Evolutionary conservation across 176 grass and related monocot genomes (phyloP).

Genomic region (Triticum turgidum): DNA sequence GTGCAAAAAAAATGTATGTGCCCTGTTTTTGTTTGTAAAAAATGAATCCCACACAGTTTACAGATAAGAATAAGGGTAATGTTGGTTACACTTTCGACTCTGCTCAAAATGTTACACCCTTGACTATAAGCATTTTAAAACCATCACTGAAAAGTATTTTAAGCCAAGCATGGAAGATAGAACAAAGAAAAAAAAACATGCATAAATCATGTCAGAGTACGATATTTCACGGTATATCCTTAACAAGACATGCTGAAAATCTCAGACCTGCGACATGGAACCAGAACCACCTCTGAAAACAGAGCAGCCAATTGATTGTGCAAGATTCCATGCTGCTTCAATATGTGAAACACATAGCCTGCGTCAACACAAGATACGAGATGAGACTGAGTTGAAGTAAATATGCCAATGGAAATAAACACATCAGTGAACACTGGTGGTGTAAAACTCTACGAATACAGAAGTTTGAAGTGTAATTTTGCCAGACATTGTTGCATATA

Average conservation of each 20-base stretch:
- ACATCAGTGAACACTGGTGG: not conserved
- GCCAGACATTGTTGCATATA: not conserved
- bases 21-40: not conserved
- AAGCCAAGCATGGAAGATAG: not conserved
- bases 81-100: not conserved
- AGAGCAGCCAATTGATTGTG: conserved; percentile 53
- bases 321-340: conserved; percentile 82
- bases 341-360: conserved; percentile 70
- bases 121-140: not conserved
- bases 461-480: not conserved
- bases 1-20: conserved; percentile 9
- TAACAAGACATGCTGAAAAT: not conserved
- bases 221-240: not conserved
- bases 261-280: conserved; percentile 37
- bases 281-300: conserved; percentile 53
- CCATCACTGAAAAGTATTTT: not conserved
- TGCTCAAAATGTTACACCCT: not conserved
- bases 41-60: not conserved
- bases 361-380: conserved; percentile 10
- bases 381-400: not conserved
- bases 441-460: not conserved
- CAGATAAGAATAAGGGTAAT: not conserved
- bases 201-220: not conserved
- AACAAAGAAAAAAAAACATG: not conserved
- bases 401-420: not conserved